Conservation (phyloP, 306 rosid species). For the Nissolia schottii region DNA sequence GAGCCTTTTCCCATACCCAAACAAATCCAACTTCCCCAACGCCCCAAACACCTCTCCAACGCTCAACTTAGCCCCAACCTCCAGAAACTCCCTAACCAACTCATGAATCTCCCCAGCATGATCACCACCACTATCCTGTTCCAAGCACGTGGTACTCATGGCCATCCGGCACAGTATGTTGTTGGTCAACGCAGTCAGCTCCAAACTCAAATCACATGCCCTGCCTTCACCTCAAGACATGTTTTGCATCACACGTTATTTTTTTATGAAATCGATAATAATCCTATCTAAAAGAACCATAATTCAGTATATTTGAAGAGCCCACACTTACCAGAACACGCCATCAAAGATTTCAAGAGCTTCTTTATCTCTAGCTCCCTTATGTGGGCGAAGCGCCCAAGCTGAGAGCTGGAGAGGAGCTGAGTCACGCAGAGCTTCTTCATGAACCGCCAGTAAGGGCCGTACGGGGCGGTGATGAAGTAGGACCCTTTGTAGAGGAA, state of each 20-base stretch:
- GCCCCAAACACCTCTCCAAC: conserved; percentile 63
- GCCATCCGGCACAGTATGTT: conserved; percentile 52
- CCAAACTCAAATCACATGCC: conserved; percentile 30
- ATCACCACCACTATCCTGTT: conserved; percentile 18
- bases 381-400: conserved; percentile 23
- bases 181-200: conserved; percentile 39
- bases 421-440: conserved; percentile 48
- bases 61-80: conserved; percentile 49
- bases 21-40: conserved; percentile 50
- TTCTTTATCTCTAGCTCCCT: conserved; percentile 32
- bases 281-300: too few relatives aligned
- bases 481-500: conserved; percentile 38
- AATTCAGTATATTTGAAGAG: too few relatives aligned
- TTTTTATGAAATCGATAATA: too few relatives aligned
- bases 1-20: conserved; percentile 48
- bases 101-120: conserved; percentile 36
- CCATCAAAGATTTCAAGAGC: conserved; percentile 32
- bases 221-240: too few relatives aligned
- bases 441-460: conserved; percentile 63
- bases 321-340: conserved; percentile 16
- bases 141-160: conserved; percentile 43
- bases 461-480: conserved; percentile 49
- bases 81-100: conserved; percentile 33
- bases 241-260: too few relatives aligned
- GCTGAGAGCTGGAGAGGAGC: conserved; percentile 44